These are phyloP conservation scores for Naganishia liquefaciens DNA, from an alignment of 1,284 basidiomycete species.

Conservation along the genomic window DNA sequence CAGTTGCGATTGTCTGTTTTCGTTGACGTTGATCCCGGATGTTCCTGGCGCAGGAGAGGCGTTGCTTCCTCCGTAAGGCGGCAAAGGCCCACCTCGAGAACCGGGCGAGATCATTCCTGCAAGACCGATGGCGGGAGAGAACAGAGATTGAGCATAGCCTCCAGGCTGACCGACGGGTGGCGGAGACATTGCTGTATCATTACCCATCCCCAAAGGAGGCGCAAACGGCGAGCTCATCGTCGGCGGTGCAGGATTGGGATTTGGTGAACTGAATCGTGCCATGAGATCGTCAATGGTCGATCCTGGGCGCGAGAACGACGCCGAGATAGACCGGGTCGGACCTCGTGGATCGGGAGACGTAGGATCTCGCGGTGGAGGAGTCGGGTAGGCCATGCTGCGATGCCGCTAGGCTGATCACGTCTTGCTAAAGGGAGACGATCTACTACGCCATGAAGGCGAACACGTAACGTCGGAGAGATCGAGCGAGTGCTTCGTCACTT, in stretches of 20 bases:
- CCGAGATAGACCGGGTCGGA: conserved; percentile 12
- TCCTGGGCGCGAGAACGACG: conserved; percentile 19
- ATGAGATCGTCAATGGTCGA: conserved; percentile 27
- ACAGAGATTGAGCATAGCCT: conserved; percentile 2
- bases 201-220: not conserved
- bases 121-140: conserved; percentile 10
- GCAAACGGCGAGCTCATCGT: conserved; percentile 16
- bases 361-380: conserved; percentile 1
- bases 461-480: not conserved
- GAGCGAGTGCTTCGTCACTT: conserved; percentile 6
- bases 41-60: not conserved
- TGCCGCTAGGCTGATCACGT: too few relatives aligned
- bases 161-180: not conserved
- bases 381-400: conserved; percentile 6
- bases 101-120: conserved; percentile 16
- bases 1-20: conserved; percentile 17
- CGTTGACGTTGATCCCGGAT: not conserved
- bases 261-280: conserved; percentile 18
- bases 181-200: conserved; percentile 7
- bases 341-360: conserved; percentile 7
- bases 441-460: too few relatives aligned
- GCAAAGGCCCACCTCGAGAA: conserved; percentile 7
- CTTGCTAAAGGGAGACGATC: too few relatives aligned
- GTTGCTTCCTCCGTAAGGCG: not conserved
- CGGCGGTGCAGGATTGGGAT: conserved; percentile 18